Evolutionary conservation across 352 stramenopile genomes (phyloP).

Genomic region (Globisporangium cylindrosporum): DNA sequence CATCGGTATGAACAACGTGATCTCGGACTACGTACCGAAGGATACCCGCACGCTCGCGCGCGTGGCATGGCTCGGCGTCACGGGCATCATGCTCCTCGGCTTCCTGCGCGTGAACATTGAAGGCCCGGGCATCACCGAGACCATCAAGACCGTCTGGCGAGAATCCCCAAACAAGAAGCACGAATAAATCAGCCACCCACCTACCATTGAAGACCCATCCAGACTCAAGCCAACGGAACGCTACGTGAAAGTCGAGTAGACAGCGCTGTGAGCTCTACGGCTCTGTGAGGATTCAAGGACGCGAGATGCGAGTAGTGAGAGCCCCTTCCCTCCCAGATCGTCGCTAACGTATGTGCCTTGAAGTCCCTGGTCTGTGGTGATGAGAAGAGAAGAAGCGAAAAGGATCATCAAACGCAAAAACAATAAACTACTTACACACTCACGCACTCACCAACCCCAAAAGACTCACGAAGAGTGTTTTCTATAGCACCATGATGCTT

Average conservation of each 20-base stretch:
- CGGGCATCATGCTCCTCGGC: conserved; percentile 77
- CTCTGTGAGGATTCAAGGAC: not conserved
- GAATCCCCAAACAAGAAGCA: conserved; percentile 70
- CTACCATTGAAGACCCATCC: too few relatives aligned
- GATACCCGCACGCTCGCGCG: conserved; percentile 47
- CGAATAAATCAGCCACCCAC: conserved; percentile 16
- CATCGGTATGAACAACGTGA: conserved; percentile 94
- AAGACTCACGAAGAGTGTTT: not conserved
- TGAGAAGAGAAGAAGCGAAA: not conserved
- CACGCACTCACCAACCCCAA: not conserved
- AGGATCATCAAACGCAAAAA: not conserved
- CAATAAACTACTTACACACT: conserved; percentile 1
- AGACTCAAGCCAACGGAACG: too few relatives aligned
- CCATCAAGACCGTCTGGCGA: conserved; percentile 84
- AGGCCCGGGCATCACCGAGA: conserved; percentile 83
- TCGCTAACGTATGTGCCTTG: not conserved
- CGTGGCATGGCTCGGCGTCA: conserved; percentile 68
- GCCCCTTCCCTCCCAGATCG: not conserved
- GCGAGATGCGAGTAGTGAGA: not conserved
- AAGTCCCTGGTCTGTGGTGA: not conserved
- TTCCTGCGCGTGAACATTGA: conserved; percentile 83
- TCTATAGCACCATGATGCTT: not conserved
- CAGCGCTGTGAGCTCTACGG: not conserved
- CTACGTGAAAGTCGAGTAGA: not conserved
- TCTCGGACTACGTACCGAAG: conserved; percentile 94